Evolutionary conservation across 371 early-diverging fungal genomes (phyloP), one percentile per base, ranked within the genome.

Genomic region (Apophysomyces sp.): DNA sequence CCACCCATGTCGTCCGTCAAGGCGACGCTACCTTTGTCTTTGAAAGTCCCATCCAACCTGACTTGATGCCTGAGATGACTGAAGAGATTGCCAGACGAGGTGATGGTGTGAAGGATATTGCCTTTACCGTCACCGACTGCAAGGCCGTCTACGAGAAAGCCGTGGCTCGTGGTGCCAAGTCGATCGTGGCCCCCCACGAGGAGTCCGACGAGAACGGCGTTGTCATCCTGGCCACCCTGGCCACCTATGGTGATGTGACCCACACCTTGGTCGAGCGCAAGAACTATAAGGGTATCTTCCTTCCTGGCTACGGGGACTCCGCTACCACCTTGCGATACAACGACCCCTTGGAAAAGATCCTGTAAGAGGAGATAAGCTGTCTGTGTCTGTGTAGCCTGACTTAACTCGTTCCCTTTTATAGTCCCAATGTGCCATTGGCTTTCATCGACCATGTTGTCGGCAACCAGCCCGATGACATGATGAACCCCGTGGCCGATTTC

Each of bases 61-160:
- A 84, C 34, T n/a, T 58, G 24, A 84, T 89, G 78, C 74, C 79
- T 57, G 84, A 79, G 21, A 88, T 94, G 80, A 80, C 88, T 31
- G 86, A 82, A 51, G 91, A 92, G 65, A 80, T 90, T 61, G 88
- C 88, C 52, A 64, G 66, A 31, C 96, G 96, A 80, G 98, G 97
- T 77, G 98, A 98, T 68, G 95, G 92, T 68, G 97, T 96, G 68
- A 91, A 92, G 76, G 92, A 98, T 80, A 91, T 98, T 40, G 95
- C 96, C 16, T 97, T 97, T 69, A 85, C 89, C 31, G 98, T 97
- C 30, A 94, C 92, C 66, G 88, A 97, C 66, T 90, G 86, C 61
- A 83, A 87, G 54, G 82, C 85, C 57, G 87, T 94, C 67, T 97
- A 88, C 74, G 69, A 75, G 65, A 82, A 87, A 66, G 97, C 97